Percentiles rank a stretch among this genome's conserved stretches.
These are phyloP conservation scores for Fusarium haematococcum DNA, from an alignment of 2,329 filamentous ascomycete genomes.

Conservation along the genomic window DNA sequence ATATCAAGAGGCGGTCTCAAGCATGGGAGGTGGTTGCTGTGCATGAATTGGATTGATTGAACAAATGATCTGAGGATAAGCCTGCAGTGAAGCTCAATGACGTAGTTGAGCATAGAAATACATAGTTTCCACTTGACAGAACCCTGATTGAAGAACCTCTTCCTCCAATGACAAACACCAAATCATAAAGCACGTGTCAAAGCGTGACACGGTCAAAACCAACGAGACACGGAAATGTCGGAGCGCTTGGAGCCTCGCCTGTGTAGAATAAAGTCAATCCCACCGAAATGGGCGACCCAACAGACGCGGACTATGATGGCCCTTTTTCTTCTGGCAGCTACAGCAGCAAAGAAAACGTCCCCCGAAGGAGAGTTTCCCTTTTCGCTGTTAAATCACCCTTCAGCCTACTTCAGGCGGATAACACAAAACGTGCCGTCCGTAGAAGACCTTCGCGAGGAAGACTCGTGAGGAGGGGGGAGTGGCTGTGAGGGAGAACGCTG, in stretches of 20 bases:
- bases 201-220: background rate
- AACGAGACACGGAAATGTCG: conserved; percentile 51
- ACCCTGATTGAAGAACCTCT: conserved; percentile 6
- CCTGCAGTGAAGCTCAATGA: conserved; percentile 14
- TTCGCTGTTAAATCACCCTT: conserved; percentile 34
- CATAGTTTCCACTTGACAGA: conserved; percentile 34
- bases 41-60: background rate
- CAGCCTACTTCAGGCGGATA: conserved; percentile 52
- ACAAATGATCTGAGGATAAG: conserved; percentile 6
- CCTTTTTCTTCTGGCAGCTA: conserved; percentile 60
- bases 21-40: conserved; percentile 16
- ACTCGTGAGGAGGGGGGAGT: conserved; percentile 50
- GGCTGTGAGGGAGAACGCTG: conserved; percentile 47
- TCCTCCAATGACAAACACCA: background rate
- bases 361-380: conserved; percentile 1
- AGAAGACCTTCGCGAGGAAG: conserved; percentile 51
- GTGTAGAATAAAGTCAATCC: conserved; percentile 48
- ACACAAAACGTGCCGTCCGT: conserved; percentile 51
- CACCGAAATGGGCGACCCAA: conserved; percentile 42
- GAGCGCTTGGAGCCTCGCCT: conserved; percentile 65
- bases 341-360: conserved; percentile 17
- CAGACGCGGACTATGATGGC: conserved; percentile 67
- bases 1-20: background rate
- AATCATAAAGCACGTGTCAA: conserved; percentile 4
- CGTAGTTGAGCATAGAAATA: conserved; percentile 26